Evolutionary conservation across 2,329 filamentous ascomycete species (phyloP), one percentile per base, ranked within the genome.

Genomic region (Venturia effusa): DNA sequence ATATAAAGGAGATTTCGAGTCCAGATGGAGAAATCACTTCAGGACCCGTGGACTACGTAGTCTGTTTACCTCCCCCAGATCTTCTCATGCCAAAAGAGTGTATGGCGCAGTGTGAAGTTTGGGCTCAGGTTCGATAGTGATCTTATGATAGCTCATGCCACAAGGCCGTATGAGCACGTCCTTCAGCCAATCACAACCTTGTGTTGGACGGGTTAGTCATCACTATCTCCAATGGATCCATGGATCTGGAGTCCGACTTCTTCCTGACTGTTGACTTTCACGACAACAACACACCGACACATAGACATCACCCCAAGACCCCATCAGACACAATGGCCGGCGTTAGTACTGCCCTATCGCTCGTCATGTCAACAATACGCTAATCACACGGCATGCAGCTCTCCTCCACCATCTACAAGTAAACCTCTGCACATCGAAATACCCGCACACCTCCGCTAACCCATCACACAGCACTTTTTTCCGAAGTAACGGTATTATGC

Each of bases 401-500:
- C 74, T 71, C 79, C 70, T 75, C 75, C 71, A 75, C 78, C 73
- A 71, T 90, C 72, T 82, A 82, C 78, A 79, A 79, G 78, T 76
- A 76, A 71, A 75, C 72, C 69, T 57, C 27, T 67, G 65, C 67
- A 64, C 54, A 61, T 65, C 57, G 61, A 66, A 63, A 64, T 41
- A 66, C 66, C 61, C 63, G 61, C 67, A 30, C 65, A 61, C 69
- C 73, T 73, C 66, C 73, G 68, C 24, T 68, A 68, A 67, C 73
- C 67, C 73, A 72, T 67, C 43, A 61, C 69, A 69, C 78, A 97
- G 94, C 82, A 78, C 85, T 74, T 73, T 97, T 70, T 88, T 97
- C 83, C 87, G 88, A 78, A 87, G 84, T 75, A 99, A 99, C 83
- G 88, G 84, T 72, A 82, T 88, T 76, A 96, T 96, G 85, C 82